A percentile compares a stretch with the other conserved stretches of the same genome.
These are phyloP conservation scores for Exophiala phaeomuriformis DNA, from an alignment of 2,329 filamentous ascomycete species.

Conservation along the genomic window DNA sequence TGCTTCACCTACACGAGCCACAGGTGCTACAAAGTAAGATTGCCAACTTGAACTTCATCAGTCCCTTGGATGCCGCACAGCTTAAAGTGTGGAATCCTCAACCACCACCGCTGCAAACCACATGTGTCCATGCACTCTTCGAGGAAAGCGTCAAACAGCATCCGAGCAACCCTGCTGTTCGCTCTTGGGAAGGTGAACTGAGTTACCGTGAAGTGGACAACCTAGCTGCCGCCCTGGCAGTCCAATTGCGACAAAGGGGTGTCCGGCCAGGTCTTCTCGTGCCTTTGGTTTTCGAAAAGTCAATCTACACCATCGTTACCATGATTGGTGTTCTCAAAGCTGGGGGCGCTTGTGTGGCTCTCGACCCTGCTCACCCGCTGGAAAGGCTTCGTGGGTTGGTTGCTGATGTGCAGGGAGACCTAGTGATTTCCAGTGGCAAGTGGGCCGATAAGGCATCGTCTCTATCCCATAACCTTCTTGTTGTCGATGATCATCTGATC, in stretches of 20 bases:
- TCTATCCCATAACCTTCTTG: too few relatives aligned
- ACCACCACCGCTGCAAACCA: too few relatives aligned
- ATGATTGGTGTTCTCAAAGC: constrained; percentile 38
- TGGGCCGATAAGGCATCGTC: too few relatives aligned
- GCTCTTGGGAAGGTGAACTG: constrained; percentile 36
- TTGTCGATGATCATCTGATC: too few relatives aligned
- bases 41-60: background rate
- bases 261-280: constrained; percentile 36
- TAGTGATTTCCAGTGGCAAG: too few relatives aligned
- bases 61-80: background rate
- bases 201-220: constrained; percentile 34
- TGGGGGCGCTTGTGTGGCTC: constrained; percentile 37
- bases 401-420: too few relatives aligned
- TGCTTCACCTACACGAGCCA: too few relatives aligned
- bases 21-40: too few relatives aligned
- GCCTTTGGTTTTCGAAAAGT: constrained; percentile 39
- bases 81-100: background rate
- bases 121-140: background rate
- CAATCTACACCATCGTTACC: constrained; percentile 37
- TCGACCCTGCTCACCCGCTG: constrained; percentile 37
- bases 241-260: constrained; percentile 34
- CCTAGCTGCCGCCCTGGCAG: constrained; percentile 32
- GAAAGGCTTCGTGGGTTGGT: constrained; percentile 31
- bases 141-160: background rate
- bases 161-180: background rate